Percentiles rank a stretch among this genome's conserved stretches.
Conservation (phyloP, 2,329 filamentous ascomycete genomes). For the Diaporthe eres region DNA sequence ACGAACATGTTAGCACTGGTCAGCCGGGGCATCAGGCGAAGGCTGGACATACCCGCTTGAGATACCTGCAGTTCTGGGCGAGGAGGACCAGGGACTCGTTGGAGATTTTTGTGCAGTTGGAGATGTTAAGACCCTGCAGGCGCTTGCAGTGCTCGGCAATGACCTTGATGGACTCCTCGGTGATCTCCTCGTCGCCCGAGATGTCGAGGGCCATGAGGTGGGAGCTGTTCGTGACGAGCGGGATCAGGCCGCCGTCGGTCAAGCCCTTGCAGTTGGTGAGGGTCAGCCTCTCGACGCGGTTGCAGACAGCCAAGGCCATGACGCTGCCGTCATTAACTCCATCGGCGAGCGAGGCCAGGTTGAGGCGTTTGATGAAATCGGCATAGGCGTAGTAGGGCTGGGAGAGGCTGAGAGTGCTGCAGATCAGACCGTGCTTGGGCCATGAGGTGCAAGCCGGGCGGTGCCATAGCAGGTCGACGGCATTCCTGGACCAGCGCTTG, state of each 20-base stretch:
- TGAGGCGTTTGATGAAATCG: conserved; percentile 91
- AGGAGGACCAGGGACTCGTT: conserved; percentile 87
- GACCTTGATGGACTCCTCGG: conserved; percentile 82
- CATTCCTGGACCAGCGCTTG: conserved; percentile 92
- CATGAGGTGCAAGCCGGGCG: conserved; percentile 91
- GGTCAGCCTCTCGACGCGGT: conserved; percentile 91
- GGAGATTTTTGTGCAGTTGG: conserved; percentile 85
- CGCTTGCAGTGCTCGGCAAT: conserved; percentile 86
- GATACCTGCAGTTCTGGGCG: conserved; percentile 84
- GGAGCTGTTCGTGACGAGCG: conserved; percentile 82
- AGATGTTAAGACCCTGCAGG: conserved; percentile 94
- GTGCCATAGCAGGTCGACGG: conserved; percentile 95
- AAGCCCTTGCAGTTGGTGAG: conserved; percentile 90
- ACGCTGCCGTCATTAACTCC: conserved; percentile 91
- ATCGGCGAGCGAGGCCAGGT: conserved; percentile 83
- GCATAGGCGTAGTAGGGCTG: conserved; percentile 90
- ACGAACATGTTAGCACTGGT: neutral
- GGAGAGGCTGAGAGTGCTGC: conserved; percentile 78
- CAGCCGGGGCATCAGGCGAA: neutral
- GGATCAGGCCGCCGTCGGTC: conserved; percentile 86
- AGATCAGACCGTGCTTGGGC: conserved; percentile 84
- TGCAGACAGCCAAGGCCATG: conserved; percentile 84
- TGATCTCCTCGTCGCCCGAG: conserved; percentile 86
- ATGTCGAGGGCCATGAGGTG: conserved; percentile 92
- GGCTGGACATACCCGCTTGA: conserved; percentile 80